Conservation (phyloP, 305 asterid species). For the Nicotiana rustica region DNA sequence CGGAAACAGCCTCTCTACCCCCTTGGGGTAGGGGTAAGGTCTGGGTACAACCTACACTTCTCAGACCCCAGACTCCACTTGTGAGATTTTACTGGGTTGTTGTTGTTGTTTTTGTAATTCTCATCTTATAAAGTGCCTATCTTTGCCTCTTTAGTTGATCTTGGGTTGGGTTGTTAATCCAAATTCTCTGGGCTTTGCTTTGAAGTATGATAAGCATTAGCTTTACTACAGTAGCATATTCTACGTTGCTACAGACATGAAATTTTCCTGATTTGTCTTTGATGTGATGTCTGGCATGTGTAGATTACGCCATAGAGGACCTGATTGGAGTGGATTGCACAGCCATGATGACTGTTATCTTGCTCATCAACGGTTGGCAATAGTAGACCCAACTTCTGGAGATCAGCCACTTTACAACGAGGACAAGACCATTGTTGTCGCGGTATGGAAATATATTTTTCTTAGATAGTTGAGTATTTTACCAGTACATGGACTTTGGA, state of each 20-base stretch:
- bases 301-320: conserved; percentile 99
- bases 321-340: conserved; percentile 99
- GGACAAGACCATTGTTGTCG: conserved; percentile 92
- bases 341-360: conserved; percentile 83
- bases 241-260: not conserved
- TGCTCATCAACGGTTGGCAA: conserved; percentile 96
- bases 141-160: conserved; percentile 12
- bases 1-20: no score
- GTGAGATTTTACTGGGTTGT: no score
- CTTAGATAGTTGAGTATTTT: not conserved
- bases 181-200: conserved; percentile 24
- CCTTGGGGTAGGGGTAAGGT: no score
- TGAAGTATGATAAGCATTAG: not conserved
- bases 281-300: conserved; percentile 42
- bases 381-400: conserved; percentile 97
- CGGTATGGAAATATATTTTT: conserved; percentile 58
- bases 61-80: no score
- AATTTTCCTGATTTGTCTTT: conserved; percentile 36
- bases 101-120: not conserved
- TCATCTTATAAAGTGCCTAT: not conserved
- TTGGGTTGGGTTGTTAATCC: conserved; percentile 21
- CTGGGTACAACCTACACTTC: no score
- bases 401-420: conserved; percentile 97
- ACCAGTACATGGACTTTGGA: conserved; percentile 19
- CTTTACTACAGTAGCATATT: conserved; percentile 16